phyloP scores from a whole-genome alignment of 768 basidiomycete species.

The Fistulinella prunicolor region DNA sequence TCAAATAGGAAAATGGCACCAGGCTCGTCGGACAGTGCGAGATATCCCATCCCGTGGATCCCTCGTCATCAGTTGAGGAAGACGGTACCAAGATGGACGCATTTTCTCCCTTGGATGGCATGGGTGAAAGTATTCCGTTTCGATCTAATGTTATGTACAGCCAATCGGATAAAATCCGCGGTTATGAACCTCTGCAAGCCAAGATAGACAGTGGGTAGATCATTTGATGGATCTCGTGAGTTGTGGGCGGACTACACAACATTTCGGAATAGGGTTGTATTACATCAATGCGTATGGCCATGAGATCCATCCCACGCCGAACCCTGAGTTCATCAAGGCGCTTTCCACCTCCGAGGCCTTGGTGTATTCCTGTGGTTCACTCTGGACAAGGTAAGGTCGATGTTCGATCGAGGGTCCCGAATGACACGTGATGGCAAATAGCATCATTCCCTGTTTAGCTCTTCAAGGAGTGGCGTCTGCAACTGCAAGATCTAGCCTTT shows the following conservation, averaged over 20 bases:
- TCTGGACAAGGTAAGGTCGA: conserved; percentile 79
- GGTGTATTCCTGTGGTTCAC: conserved; percentile 89
- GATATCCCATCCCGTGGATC: conserved; percentile 79
- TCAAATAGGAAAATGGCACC: conserved; percentile 62
- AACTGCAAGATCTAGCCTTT: conserved; percentile 68
- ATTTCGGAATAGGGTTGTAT: conserved; percentile 54
- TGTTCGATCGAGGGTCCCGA: conserved; percentile 5
- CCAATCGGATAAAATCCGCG: conserved; percentile 44
- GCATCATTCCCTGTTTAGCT: conserved; percentile 90
- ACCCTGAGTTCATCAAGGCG: conserved; percentile 70
- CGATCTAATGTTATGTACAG: conserved; percentile 67
- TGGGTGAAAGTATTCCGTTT: conserved; percentile 46
- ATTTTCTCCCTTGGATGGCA: conserved; percentile 50
- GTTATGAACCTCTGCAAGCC: conserved; percentile 55
- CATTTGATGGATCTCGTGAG: conserved; percentile 12
- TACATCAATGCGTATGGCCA: conserved; percentile 91
- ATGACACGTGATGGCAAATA: conserved; percentile 26
- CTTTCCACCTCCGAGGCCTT: conserved; percentile 62
- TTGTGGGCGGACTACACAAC: not conserved
- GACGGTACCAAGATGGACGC: conserved; percentile 34
- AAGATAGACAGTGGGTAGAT: conserved; percentile 58
- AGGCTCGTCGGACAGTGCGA: conserved; percentile 89
- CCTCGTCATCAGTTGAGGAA: conserved; percentile 27
- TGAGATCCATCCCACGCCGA: conserved; percentile 89
- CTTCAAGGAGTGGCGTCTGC: conserved; percentile 73